phyloP scores from a whole-genome alignment of 306 rosid genomes.

The Prinsepia uniflora region DNA sequence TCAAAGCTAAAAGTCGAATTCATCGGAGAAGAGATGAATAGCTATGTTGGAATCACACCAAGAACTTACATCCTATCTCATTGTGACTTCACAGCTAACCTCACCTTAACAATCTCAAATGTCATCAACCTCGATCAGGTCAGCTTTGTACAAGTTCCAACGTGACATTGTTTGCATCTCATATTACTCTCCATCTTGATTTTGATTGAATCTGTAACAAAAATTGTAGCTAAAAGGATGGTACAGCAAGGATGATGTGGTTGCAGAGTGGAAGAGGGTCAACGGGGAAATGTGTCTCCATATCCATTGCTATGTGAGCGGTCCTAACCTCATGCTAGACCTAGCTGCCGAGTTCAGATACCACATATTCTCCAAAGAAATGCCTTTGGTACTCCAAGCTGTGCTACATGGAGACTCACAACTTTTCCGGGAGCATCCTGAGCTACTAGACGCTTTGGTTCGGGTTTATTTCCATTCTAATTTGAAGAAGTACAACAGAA shows the following conservation, averaged over 20 bases:
- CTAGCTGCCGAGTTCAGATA: conserved; percentile 85
- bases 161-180: background rate
- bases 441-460: conserved; percentile 64
- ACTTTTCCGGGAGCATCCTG: conserved; percentile 68
- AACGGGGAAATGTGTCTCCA: conserved; percentile 82
- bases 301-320: conserved; percentile 93
- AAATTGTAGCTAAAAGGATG: conserved; percentile 75
- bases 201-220: too few species aligned
- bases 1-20: conserved; percentile 79
- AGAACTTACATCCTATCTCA: conserved; percentile 92
- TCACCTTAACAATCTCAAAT: conserved; percentile 84
- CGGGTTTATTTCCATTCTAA: conserved; percentile 86
- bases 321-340: conserved; percentile 69
- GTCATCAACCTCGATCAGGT: conserved; percentile 95
- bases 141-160: conserved; percentile 15
- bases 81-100: conserved; percentile 92
- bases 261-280: conserved; percentile 97
- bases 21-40: conserved; percentile 50
- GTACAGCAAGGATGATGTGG: conserved; percentile 93
- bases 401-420: conserved; percentile 71
- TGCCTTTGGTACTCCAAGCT: conserved; percentile 93
- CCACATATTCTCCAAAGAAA: conserved; percentile 92
- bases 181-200: background rate
- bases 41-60: conserved; percentile 63
- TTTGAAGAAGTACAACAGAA: conserved; percentile 63